Percentiles rank a stretch among this genome's conserved stretches.
Evolutionary conservation across 2,329 filamentous ascomycete genomes (phyloP).

Genomic region (Fusarium nelsonii): DNA sequence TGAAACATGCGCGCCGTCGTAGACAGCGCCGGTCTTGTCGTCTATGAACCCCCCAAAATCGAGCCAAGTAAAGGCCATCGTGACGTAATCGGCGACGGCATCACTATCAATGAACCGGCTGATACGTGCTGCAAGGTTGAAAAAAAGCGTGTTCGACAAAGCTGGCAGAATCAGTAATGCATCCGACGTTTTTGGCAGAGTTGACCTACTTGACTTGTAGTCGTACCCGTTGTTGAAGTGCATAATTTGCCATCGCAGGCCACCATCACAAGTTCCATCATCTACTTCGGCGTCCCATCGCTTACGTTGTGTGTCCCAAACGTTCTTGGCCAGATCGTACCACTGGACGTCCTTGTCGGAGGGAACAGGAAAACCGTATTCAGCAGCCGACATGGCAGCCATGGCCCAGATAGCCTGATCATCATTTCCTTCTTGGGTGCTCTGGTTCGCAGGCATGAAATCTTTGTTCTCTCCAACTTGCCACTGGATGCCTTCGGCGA

Average conservation of each 20-base stretch:
- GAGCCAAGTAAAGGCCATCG: conserved; percentile 73
- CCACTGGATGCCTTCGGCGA: conserved; percentile 67
- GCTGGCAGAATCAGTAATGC: conserved; percentile 49
- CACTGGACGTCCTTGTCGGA: conserved; percentile 64
- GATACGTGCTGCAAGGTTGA: conserved; percentile 75
- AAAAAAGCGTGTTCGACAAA: conserved; percentile 71
- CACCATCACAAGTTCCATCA: conserved; percentile 53
- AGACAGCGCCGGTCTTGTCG: conserved; percentile 69
- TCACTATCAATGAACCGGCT: conserved; percentile 76
- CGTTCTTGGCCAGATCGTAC: conserved; percentile 73
- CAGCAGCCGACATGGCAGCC: conserved; percentile 74
- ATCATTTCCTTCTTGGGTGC: conserved; percentile 69
- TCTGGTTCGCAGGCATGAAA: conserved; percentile 71
- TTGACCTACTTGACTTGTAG: conserved; percentile 72
- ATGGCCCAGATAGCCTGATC: conserved; percentile 80
- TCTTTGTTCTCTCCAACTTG: conserved; percentile 68
- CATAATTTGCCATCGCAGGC: conserved; percentile 84
- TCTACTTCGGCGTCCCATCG: conserved; percentile 69
- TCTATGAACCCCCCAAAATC: conserved; percentile 67
- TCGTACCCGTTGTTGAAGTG: conserved; percentile 79
- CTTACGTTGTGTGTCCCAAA: conserved; percentile 49
- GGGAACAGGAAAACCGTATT: conserved; percentile 71
- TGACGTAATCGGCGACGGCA: conserved; percentile 73
- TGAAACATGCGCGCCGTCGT: conserved; percentile 69
- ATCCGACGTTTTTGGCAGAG: rapidly evolving